Percentiles rank a stretch among this genome's conserved stretches.
Evolutionary conservation across 352 stramenopile species (phyloP).

Genomic region (Globisporangium splendens): DNA sequence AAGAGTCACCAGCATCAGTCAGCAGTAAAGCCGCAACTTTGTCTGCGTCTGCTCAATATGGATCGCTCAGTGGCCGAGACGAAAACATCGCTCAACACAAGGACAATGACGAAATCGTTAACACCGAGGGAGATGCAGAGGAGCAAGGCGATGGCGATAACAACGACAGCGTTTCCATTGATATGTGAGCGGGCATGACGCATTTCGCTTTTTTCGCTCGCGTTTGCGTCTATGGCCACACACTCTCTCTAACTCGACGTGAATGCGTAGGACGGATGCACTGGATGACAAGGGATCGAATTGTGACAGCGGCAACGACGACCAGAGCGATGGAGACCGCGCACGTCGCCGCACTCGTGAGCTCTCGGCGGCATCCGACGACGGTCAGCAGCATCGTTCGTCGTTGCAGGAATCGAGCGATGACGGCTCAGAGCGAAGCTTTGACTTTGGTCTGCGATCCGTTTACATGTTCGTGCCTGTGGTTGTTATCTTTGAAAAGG

Average conservation of each 20-base stretch:
- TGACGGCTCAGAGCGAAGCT: conserved; percentile 21
- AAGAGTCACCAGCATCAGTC: too few relatives aligned
- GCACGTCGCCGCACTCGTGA: neutral
- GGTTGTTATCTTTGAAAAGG: too few relatives aligned
- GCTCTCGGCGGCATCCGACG: conserved; percentile 10
- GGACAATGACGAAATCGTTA: neutral
- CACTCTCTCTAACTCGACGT: neutral
- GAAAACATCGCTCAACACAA: too few relatives aligned
- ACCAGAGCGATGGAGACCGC: neutral
- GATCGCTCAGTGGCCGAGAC: too few relatives aligned
- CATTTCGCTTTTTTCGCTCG: conserved; percentile 1
- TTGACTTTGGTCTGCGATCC: conserved; percentile 45
- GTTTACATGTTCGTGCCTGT: too few relatives aligned
- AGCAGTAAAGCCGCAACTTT: too few relatives aligned
- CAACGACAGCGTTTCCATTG: conserved; percentile 46
- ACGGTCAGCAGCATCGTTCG: too few relatives aligned
- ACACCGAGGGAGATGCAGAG: neutral
- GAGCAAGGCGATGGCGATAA: conserved; percentile 13
- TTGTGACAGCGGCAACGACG: neutral
- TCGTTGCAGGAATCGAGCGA: too few relatives aligned
- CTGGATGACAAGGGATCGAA: conserved; percentile 2
- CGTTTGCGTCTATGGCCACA: conserved; percentile 3
- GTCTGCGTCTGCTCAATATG: too few relatives aligned
- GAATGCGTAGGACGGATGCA: conserved; percentile 27
- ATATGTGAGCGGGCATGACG: conserved; percentile 40